Evolutionary conservation across 108 stramenopile genomes (phyloP), one percentile per base, ranked within the genome.

Genomic region (Fistulifera pelliculosa): DNA sequence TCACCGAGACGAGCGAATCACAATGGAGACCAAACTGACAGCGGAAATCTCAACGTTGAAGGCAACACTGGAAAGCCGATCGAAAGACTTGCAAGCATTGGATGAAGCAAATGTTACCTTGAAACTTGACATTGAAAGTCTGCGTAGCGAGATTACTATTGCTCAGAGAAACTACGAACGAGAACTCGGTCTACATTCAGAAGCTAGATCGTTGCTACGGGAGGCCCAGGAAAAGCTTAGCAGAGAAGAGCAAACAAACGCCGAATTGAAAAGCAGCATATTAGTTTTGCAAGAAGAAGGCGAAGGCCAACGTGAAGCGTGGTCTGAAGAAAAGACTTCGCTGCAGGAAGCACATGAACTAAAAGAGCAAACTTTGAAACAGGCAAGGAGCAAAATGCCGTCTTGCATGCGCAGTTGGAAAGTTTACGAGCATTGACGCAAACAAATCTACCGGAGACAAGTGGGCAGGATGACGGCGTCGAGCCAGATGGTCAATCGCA

Each of bases 331-430:
- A 38, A 94, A 90, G 58, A 27, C 41, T 3, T 75, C 50, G 23
- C 55, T 81, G 23, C 63, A 70, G 45, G 64, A 61, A 43, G 49
- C 56, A 4, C 17, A 75, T 38, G 62, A 70, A 28, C 70, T 77
- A 41, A 60, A 62, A 1, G 85, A 88, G 58, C 65, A 71, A 38
- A 73, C 63, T 35, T 43, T 89, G 10, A 71, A 85, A 19, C 74
- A 72, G 10, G 58, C 73, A 31, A 60, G 80, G 61, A 60, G 8
- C 85, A 94, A 60, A 89, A 89, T 51, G 56, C 72, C 38, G 43
- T 87, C 11, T 65, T 94, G 14, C 93, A 88, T 64, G 62, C 61
- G n/a, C 93, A 90, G 58, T 67, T 94, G 47, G 70, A 79, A 25
- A 66, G 69, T 17, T 65, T 89, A 24, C 61, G 74, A 23, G 26